Evolutionary conservation across 2,329 filamentous ascomycete genomes (phyloP).

Genomic region (Exophiala lecanii-corni): DNA sequence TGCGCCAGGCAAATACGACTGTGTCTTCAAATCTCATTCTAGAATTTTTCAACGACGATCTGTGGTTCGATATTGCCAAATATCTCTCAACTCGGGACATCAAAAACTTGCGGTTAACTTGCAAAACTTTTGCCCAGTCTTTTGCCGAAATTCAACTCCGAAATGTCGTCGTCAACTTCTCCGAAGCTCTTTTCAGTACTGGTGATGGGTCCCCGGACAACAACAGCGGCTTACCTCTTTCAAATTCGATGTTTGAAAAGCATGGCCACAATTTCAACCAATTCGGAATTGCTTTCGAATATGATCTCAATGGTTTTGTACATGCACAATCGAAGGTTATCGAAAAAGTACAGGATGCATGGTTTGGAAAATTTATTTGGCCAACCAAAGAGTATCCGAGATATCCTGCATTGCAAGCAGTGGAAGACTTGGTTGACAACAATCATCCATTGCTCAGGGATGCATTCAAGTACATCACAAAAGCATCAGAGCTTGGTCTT

Average conservation of each 20-base stretch:
- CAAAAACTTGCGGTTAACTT: conserved; percentile 58
- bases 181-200: conserved; percentile 51
- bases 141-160: conserved; percentile 57
- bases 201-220: conserved; percentile 26
- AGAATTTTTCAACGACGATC: conserved; percentile 52
- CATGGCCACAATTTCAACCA: conserved; percentile 58
- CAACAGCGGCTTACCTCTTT: conserved; percentile 34
- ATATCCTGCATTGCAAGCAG: conserved; percentile 54
- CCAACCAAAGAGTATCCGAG: conserved; percentile 56
- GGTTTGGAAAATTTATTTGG: conserved; percentile 65
- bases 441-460: conserved; percentile 29
- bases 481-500: conserved; percentile 60
- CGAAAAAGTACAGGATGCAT: conserved; percentile 52
- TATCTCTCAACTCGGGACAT: conserved; percentile 56
- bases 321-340: conserved; percentile 53
- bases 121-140: conserved; percentile 54
- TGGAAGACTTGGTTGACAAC: conserved; percentile 58
- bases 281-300: conserved; percentile 65
- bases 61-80: conserved; percentile 55
- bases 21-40: neutral
- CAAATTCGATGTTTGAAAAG: conserved; percentile 56
- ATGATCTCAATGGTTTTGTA: conserved; percentile 45
- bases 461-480: conserved; percentile 53
- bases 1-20: too few relatives aligned
- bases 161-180: conserved; percentile 63